These are phyloP conservation scores for Aspergillus thermomutatus DNA, from an alignment of 2,329 filamentous ascomycete genomes.

Conservation along the genomic window DNA sequence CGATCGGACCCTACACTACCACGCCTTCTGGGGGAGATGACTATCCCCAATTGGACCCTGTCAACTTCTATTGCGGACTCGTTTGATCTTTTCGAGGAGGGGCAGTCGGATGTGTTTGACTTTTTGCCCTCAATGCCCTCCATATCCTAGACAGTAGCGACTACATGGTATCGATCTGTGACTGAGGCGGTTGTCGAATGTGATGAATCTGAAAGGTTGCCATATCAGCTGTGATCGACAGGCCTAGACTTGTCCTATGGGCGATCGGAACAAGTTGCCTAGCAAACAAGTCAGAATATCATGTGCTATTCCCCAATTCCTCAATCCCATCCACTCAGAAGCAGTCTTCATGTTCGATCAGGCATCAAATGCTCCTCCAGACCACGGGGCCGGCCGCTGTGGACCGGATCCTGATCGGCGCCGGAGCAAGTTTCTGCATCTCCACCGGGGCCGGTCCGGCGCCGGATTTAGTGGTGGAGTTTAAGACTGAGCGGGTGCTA, in stretches of 20 bases:
- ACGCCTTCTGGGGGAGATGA: slow-evolving; percentile 27
- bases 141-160: slow-evolving; percentile 15
- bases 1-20: slow-evolving; percentile 15
- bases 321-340: neutral
- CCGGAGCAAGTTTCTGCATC: neutral
- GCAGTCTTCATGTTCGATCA: neutral
- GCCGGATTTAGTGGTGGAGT: neutral
- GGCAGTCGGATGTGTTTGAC: slow-evolving; percentile 36
- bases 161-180: neutral
- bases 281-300: neutral
- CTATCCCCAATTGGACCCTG: slow-evolving; percentile 35
- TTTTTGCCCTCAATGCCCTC: slow-evolving; percentile 35
- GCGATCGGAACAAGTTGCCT: neutral
- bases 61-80: slow-evolving; percentile 36
- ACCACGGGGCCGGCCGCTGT: neutral
- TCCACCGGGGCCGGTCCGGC: neutral
- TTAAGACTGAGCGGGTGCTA: slow-evolving; percentile 1
- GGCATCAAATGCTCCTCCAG: slow-evolving; percentile 1
- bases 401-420: neutral
- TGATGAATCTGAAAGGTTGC: neutral
- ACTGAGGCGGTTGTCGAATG: neutral
- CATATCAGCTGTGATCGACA: neutral
- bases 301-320: neutral
- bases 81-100: slow-evolving; percentile 35
- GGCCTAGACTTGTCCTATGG: neutral